Evolutionary conservation across 805 yeast species (phyloP).

Genomic region (Clavispora asparagi): DNA sequence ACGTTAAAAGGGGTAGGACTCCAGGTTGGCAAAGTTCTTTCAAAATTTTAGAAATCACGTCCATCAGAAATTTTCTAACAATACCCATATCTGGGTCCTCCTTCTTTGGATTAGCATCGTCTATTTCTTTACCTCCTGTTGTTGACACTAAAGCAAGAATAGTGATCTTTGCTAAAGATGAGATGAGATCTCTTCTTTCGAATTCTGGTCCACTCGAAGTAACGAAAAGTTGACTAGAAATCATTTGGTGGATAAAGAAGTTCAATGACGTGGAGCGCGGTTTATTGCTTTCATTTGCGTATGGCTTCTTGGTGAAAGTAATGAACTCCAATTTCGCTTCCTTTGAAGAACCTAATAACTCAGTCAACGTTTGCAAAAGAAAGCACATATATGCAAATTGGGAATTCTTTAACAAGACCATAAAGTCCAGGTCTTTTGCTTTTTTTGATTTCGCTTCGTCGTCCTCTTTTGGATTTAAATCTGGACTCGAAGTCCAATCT

Average conservation of each 20-base stretch:
- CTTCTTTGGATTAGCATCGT: conserved; percentile 39
- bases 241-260: conserved; percentile 67
- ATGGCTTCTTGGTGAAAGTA: conserved; percentile 61
- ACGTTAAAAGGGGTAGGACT: conserved; percentile 20
- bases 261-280: conserved; percentile 77
- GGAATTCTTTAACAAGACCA: conserved; percentile 39
- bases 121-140: conserved; percentile 45
- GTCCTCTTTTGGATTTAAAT: not conserved
- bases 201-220: conserved; percentile 33
- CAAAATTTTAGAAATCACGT: conserved; percentile 57
- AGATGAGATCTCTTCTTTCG: conserved; percentile 50
- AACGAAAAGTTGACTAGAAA: conserved; percentile 48
- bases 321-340: conserved; percentile 78
- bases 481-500: conserved; percentile 33
- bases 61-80: conserved; percentile 69
- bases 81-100: conserved; percentile 68
- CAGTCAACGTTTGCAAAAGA: conserved; percentile 62
- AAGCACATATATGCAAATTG: conserved; percentile 64
- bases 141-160: conserved; percentile 61
- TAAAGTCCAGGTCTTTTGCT: conserved; percentile 9
- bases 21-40: conserved; percentile 32
- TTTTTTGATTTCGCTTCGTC: conserved; percentile 1
- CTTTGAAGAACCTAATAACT: conserved; percentile 71
- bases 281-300: conserved; percentile 38
- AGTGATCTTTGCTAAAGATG: conserved; percentile 57